Evolutionary conservation across 257 asterid genomes (phyloP).

Genomic region (Leonotis leonurus): DNA sequence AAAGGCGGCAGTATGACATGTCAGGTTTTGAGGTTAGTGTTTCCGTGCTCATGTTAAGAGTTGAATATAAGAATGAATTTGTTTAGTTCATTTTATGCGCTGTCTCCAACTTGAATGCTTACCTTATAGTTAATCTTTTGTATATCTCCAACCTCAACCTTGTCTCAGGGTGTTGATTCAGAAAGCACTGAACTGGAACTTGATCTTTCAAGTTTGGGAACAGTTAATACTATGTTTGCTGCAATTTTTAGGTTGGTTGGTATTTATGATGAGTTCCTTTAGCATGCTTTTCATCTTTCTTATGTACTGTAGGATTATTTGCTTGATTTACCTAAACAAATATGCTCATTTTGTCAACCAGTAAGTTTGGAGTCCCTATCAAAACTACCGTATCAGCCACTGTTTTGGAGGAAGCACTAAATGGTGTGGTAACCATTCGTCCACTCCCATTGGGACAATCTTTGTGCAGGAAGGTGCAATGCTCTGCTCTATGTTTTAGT

Average conservation of each 20-base stretch:
- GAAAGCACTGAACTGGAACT: slow-evolving; percentile 92
- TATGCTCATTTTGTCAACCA: slow-evolving; percentile 34
- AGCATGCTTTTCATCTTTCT: neutral
- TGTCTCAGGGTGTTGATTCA: slow-evolving; percentile 81
- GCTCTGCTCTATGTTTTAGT: neutral
- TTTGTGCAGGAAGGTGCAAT: slow-evolving; percentile 65
- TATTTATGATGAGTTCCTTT: slow-evolving; percentile 6
- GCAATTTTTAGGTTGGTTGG: slow-evolving; percentile 81
- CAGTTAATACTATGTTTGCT: slow-evolving; percentile 94
- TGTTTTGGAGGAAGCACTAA: slow-evolving; percentile 92
- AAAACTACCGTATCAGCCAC: slow-evolving; percentile 94
- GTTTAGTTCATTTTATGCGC: neutral
- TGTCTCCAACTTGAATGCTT: neutral
- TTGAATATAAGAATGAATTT: neutral
- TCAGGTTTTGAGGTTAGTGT: slow-evolving; percentile 79
- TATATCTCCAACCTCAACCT: no score
- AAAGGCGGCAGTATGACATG: slow-evolving; percentile 80
- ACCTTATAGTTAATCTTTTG: neutral
- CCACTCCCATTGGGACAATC: slow-evolving; percentile 75
- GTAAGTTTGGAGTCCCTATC: slow-evolving; percentile 96
- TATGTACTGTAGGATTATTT: neutral
- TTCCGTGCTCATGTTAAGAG: neutral
- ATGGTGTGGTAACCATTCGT: slow-evolving; percentile 59
- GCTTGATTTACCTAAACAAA: slow-evolving; percentile 9
- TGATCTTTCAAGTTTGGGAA: slow-evolving; percentile 95